Evolutionary conservation across 208 protist species (phyloP).

Genomic region (Crithidia fasciculata): DNA sequence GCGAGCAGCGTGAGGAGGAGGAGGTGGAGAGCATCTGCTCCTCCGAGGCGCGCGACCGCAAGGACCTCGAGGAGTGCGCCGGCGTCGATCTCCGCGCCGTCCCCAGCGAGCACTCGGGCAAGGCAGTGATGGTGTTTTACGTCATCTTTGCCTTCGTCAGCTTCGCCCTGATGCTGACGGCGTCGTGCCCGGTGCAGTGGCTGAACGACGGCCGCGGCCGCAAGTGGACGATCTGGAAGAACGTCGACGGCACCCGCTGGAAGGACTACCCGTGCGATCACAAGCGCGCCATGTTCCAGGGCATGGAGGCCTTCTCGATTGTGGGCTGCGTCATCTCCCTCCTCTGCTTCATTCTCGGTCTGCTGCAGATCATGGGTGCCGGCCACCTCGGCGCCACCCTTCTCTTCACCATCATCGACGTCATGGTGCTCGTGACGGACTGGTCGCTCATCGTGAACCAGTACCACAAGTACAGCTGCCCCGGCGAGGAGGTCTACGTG

Average conservation of each 20-base stretch:
- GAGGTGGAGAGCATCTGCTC: slow-evolving; percentile 16
- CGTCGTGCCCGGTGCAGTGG: slow-evolving; percentile 53
- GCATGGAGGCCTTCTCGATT: slow-evolving; percentile 58
- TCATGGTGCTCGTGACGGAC: slow-evolving; percentile 31
- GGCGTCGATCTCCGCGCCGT: slow-evolving; percentile 45
- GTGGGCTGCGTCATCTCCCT: slow-evolving; percentile 37
- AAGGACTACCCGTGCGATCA: slow-evolving; percentile 44
- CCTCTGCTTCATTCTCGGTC: slow-evolving; percentile 31
- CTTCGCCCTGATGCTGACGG: slow-evolving; percentile 51
- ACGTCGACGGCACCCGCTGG: slow-evolving; percentile 32
- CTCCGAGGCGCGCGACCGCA: slow-evolving; percentile 20
- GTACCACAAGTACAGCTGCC: slow-evolving; percentile 64
- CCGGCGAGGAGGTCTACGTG: slow-evolving; percentile 34
- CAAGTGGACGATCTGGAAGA: slow-evolving; percentile 58
- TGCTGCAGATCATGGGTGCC: slow-evolving; percentile 36
- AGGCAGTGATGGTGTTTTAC: slow-evolving; percentile 34
- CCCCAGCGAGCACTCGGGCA: slow-evolving; percentile 37
- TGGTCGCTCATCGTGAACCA: slow-evolving; percentile 55
- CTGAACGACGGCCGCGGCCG: slow-evolving; percentile 38
- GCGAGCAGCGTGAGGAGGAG: slow-evolving; percentile 7
- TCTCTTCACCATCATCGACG: slow-evolving; percentile 28
- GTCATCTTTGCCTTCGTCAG: slow-evolving; percentile 42
- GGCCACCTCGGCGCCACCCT: slow-evolving; percentile 58
- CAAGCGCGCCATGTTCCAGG: slow-evolving; percentile 48
- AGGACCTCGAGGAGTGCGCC: slow-evolving; percentile 29